Conservation (phyloP, 768 basidiomycete genomes). For the Arthromyces matolae region DNA sequence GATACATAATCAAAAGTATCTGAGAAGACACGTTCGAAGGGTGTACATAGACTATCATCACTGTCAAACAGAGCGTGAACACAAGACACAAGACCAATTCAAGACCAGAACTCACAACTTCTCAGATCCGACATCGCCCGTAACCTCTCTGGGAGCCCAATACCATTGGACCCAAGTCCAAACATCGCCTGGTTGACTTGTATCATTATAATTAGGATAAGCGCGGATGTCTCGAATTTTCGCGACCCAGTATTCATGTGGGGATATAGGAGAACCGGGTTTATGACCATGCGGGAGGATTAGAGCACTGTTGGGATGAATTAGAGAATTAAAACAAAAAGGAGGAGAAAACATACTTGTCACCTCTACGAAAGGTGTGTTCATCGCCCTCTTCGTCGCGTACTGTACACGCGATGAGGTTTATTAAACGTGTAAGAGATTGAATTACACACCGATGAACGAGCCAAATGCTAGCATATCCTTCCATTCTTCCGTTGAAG, state of each 20-base stretch:
- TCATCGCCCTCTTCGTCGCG: constrained; percentile 29
- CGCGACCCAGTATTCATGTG: constrained; percentile 50
- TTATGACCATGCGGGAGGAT: constrained; percentile 35
- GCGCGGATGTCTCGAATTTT: constrained; percentile 45
- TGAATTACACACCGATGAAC: constrained; percentile 23
- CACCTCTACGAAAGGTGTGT: constrained; percentile 26
- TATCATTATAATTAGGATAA: too few relatives aligned
- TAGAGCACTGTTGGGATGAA: constrained; percentile 32
- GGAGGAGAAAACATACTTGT: constrained; percentile 30
- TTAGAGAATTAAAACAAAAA: neutral
- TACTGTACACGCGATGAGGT: constrained; percentile 12
- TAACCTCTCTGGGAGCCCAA: constrained; percentile 51
- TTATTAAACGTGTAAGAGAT: neutral
- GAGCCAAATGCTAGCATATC: constrained; percentile 16
- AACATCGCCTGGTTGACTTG: constrained; percentile 23
- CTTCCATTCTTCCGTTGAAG: constrained; percentile 16
- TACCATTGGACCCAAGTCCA: constrained; percentile 56
- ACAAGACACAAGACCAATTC: too few relatives aligned
- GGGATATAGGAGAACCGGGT: constrained; percentile 23
- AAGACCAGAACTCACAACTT: too few relatives aligned
- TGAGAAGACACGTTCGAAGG: constrained; percentile 47
- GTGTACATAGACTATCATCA: constrained; percentile 34
- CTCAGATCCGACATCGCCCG: too few relatives aligned
- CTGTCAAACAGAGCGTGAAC: too few relatives aligned
- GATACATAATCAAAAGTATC: constrained; percentile 47